Evolutionary conservation across 768 basidiomycete species (phyloP).

Genomic region (Chalciporus piperatus): DNA sequence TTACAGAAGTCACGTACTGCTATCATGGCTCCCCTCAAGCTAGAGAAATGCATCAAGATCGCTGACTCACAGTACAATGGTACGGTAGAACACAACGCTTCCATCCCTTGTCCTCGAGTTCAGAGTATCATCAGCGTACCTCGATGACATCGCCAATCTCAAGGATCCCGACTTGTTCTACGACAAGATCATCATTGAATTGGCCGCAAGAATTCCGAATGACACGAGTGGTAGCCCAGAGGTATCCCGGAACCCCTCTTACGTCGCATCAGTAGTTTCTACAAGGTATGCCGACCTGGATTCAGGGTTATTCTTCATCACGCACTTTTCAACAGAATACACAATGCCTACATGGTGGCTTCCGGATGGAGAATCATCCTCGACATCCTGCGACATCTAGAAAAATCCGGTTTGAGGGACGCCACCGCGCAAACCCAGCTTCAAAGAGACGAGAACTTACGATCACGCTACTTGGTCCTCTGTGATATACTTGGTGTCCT

Average conservation of each 20-base stretch:
- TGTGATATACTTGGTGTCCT: constrained; percentile 62
- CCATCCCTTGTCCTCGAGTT: constrained; percentile 1
- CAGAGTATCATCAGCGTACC: constrained; percentile 44
- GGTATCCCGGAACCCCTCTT: constrained; percentile 41
- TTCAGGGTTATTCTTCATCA: background rate
- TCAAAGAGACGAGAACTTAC: constrained; percentile 46
- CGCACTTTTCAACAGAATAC: constrained; percentile 49
- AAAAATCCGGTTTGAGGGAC: constrained; percentile 55
- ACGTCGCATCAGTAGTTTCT: constrained; percentile 57
- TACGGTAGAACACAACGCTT: constrained; percentile 30
- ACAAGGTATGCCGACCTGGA: constrained; percentile 43
- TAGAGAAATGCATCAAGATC: constrained; percentile 62
- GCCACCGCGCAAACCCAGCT: constrained; percentile 50
- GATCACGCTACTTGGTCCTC: constrained; percentile 59
- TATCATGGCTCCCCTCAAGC: constrained; percentile 59
- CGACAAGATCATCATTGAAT: constrained; percentile 52
- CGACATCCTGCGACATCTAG: constrained; percentile 53
- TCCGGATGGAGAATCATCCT: constrained; percentile 78
- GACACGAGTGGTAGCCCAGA: constrained; percentile 24
- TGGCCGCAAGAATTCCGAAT: constrained; percentile 47
- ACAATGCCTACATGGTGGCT: constrained; percentile 81
- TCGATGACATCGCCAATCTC: constrained; percentile 68
- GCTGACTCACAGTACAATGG: constrained; percentile 74
- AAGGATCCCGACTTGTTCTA: constrained; percentile 65
- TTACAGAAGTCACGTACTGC: constrained; percentile 51